Percentiles rank a stretch among this genome's conserved stretches.
phyloP scores from a whole-genome alignment of 306 rosid genomes.

The Fagus sylvatica region DNA sequence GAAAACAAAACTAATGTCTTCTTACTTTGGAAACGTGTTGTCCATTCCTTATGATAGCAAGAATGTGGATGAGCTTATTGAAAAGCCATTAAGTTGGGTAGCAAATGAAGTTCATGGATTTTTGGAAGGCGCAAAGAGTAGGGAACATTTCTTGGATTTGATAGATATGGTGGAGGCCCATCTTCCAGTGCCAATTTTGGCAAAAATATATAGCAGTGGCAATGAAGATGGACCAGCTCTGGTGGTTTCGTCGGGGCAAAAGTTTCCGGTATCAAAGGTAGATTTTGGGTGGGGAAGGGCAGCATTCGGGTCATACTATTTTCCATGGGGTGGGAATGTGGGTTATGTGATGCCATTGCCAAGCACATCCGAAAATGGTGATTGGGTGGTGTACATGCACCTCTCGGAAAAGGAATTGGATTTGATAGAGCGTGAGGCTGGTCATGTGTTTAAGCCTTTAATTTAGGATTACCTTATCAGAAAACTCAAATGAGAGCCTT shows the following conservation, averaged over 20 bases:
- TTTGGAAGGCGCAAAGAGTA: too few species aligned
- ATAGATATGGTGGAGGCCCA: too few species aligned
- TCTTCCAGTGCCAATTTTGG: too few species aligned
- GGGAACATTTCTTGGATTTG: too few species aligned
- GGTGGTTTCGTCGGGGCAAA: slow-evolving; percentile 70
- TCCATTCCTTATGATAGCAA: too few species aligned
- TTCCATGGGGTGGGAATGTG: slow-evolving; percentile 70
- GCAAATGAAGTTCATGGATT: too few species aligned
- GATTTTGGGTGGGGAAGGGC: slow-evolving; percentile 79
- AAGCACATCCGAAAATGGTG: slow-evolving; percentile 57
- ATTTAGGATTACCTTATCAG: slow-evolving; percentile 52
- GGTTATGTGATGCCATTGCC: slow-evolving; percentile 94
- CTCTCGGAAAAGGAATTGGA: slow-evolving; percentile 41
- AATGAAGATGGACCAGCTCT: slow-evolving; percentile 56
- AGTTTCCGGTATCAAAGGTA: slow-evolving; percentile 50
- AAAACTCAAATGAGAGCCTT: too few species aligned
- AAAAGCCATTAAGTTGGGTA: too few species aligned
- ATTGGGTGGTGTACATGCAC: slow-evolving; percentile 85
- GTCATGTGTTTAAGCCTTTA: slow-evolving; percentile 53
- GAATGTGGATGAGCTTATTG: too few species aligned
- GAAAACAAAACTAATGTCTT: too few species aligned
- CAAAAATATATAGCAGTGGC: too few species aligned
- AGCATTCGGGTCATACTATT: slow-evolving; percentile 64
- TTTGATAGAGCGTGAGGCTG: slow-evolving; percentile 51
- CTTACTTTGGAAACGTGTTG: too few species aligned